phyloP scores from a whole-genome alignment of 257 asterid species.

The Solanum virginianum region DNA sequence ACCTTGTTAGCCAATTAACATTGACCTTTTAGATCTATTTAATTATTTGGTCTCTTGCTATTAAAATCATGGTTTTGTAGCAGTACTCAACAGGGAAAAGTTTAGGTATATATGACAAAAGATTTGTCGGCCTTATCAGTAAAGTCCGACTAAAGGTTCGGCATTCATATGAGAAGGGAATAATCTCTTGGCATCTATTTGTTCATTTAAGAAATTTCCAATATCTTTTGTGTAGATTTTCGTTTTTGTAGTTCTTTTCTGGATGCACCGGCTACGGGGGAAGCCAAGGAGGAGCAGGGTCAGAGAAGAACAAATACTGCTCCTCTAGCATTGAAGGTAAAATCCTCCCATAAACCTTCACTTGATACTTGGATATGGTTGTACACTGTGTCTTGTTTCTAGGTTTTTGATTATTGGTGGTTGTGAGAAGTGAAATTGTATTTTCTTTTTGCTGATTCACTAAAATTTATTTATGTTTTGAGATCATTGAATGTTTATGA shows the following conservation, averaged over 20 bases:
- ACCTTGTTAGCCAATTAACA: background rate
- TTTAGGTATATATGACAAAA: background rate
- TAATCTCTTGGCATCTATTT: background rate
- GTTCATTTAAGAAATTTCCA: background rate
- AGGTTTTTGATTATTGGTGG: background rate
- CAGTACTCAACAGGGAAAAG: background rate
- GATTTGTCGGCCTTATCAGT: background rate
- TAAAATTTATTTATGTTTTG: background rate
- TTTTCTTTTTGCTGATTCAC: background rate
- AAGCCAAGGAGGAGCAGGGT: background rate
- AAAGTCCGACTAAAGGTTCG: background rate
- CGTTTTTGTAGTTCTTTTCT: background rate
- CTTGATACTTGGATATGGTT: background rate
- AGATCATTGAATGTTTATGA: background rate
- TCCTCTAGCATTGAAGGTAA: background rate
- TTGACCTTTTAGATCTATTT: background rate
- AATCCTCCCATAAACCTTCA: background rate
- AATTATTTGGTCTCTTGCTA: background rate
- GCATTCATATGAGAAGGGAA: background rate
- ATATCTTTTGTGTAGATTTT: background rate
- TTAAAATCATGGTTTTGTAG: background rate
- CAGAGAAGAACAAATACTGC: background rate
- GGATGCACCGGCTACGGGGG: background rate
- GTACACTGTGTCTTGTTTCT: background rate
- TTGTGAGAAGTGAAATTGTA: background rate